Evolutionary conservation across 352 stramenopile genomes (phyloP).

Genomic region (Phytophthora sp.): DNA sequence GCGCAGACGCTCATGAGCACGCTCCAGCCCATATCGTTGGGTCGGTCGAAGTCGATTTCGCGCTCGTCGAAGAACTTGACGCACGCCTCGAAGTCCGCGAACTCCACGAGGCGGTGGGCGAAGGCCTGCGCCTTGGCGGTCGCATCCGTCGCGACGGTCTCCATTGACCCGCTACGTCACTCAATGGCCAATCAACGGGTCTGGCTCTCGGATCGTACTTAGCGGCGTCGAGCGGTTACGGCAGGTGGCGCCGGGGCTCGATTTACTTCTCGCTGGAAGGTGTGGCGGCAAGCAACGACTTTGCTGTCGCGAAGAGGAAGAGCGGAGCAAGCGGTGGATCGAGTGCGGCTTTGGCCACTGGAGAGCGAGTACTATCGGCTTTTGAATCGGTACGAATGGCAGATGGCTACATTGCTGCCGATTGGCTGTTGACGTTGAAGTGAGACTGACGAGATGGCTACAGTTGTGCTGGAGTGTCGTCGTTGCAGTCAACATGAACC

Average conservation of each 20-base stretch:
- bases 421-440: conserved; percentile 40
- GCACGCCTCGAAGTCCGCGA: conserved; percentile 61
- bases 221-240: conserved; percentile 18
- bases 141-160: background rate
- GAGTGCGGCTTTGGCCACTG: background rate
- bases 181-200: conserved; percentile 18
- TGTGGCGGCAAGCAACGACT: conserved; percentile 21
- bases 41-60: conserved; percentile 60
- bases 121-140: conserved; percentile 59
- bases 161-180: conserved; percentile 14
- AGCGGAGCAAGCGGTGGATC: background rate
- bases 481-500: conserved; percentile 63
- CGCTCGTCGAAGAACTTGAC: conserved; percentile 68
- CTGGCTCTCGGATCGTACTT: conserved; percentile 27
- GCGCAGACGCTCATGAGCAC: conserved; percentile 84
- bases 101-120: conserved; percentile 80
- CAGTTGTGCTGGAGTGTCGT: conserved; percentile 5
- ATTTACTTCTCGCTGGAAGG: conserved; percentile 30
- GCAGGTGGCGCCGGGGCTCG: conserved; percentile 4
- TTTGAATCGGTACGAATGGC: conserved; percentile 7
- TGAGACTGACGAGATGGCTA: conserved; percentile 31
- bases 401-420: conserved; percentile 19
- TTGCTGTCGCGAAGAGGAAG: background rate
- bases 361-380: background rate
- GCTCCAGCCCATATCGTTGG: conserved; percentile 72